Evolutionary conservation across 768 basidiomycete genomes (phyloP).

Genomic region (Agaricus blazei): DNA sequence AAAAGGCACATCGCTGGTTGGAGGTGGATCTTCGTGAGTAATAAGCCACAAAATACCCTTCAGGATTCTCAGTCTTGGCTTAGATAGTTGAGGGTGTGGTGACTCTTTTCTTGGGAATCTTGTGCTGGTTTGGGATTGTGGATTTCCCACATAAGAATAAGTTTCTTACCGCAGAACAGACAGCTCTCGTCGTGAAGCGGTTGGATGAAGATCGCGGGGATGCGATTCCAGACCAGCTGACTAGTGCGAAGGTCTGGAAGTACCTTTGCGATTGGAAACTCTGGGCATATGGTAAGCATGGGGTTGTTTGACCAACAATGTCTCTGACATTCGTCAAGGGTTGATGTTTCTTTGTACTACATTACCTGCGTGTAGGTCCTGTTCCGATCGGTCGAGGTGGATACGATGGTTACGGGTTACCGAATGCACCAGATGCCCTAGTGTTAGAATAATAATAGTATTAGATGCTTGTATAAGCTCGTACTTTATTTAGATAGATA

Average conservation of each 20-base stretch:
- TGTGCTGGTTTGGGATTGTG: slow-evolving; percentile 38
- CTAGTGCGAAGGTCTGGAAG: slow-evolving; percentile 26
- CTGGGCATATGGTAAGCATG: slow-evolving; percentile 37
- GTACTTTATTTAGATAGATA: too few species aligned
- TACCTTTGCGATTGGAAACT: slow-evolving; percentile 42
- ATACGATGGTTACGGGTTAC: not conserved
- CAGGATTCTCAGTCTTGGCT: not conserved
- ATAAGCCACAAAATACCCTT: not conserved
- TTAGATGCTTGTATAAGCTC: too few species aligned
- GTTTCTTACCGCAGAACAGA: slow-evolving; percentile 39
- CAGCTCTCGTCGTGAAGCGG: slow-evolving; percentile 36
- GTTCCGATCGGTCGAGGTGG: not conserved
- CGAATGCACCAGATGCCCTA: slow-evolving; percentile 26
- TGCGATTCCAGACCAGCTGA: slow-evolving; percentile 38
- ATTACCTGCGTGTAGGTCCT: slow-evolving; percentile 35
- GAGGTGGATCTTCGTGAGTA: slow-evolving; percentile 46
- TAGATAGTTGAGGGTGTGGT: slow-evolving; percentile 43
- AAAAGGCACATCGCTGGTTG: slow-evolving; percentile 36
- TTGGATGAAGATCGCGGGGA: slow-evolving; percentile 49
- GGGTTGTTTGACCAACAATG: not conserved
- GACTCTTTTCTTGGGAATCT: slow-evolving; percentile 33
- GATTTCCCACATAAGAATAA: slow-evolving; percentile 44
- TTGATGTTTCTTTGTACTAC: slow-evolving; percentile 39
- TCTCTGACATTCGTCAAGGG: slow-evolving; percentile 18
- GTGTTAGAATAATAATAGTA: too few species aligned